phyloP scores from a whole-genome alignment of 2,329 filamentous ascomycete species.

The Alternaria gaisen region DNA sequence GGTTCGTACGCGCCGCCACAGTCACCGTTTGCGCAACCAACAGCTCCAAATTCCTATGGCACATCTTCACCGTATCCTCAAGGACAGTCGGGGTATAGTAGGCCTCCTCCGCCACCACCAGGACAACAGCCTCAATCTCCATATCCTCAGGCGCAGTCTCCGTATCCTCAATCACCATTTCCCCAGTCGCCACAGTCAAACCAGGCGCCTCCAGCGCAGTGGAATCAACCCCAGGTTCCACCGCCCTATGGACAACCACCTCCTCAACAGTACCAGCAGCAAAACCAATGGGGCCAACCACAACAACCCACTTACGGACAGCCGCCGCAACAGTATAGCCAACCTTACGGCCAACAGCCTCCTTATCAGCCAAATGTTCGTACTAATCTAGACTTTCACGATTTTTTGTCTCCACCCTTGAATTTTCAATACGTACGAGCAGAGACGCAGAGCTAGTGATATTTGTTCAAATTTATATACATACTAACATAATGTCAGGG shows the following conservation, averaged over 20 bases:
- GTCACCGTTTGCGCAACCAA: slow-evolving; percentile 54
- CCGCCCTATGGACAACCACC: slow-evolving; percentile 43
- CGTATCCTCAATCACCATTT: slow-evolving; percentile 17
- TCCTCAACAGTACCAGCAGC: slow-evolving; percentile 37
- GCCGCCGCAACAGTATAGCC: slow-evolving; percentile 47
- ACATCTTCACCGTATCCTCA: slow-evolving; percentile 49
- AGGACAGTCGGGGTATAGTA: slow-evolving; percentile 45
- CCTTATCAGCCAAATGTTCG: slow-evolving; percentile 32
- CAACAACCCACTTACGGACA: slow-evolving; percentile 30
- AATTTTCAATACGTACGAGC: slow-evolving; percentile 1
- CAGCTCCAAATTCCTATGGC: slow-evolving; percentile 49
- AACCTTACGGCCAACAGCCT: slow-evolving; percentile 45
- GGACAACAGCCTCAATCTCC: slow-evolving; percentile 35
- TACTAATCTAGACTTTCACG: slow-evolving; percentile 10
- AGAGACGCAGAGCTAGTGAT: slow-evolving; percentile 30
- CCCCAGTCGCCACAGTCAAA: slow-evolving; percentile 30
- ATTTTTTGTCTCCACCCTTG: neutral
- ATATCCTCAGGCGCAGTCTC: slow-evolving; percentile 31
- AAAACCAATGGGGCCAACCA: slow-evolving; percentile 33
- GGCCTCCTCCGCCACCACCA: slow-evolving; percentile 46
- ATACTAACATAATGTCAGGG: slow-evolving; percentile 34
- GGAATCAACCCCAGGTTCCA: slow-evolving; percentile 39
- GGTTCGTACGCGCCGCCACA: slow-evolving; percentile 51
- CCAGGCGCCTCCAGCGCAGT: slow-evolving; percentile 31
- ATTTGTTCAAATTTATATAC: neutral